Base-by-base conservation (phyloP, 805 yeast species). In the Wickerhamiella domercqiae region DNA sequence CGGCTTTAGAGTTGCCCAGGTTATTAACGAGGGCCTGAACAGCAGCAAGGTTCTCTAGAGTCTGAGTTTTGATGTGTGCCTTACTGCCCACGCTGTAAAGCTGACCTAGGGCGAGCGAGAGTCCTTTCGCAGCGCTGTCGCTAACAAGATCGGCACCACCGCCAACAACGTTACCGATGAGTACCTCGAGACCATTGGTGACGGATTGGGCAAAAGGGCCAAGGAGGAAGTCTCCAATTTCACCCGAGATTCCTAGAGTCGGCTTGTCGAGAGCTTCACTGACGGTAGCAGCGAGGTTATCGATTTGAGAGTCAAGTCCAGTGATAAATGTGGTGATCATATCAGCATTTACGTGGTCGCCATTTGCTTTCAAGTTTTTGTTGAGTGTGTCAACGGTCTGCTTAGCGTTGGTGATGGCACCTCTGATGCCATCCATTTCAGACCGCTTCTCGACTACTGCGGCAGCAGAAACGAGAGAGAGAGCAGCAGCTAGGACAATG, bases 301-400 rank as follows among this genome's bases (percentile, higher is more conserved):
- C 54, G 34, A 46, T 43, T 40, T 51, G 55, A 21, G 51, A 49
- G 37, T 51, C 56, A 17, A 49, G 39, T 15, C 54, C 55, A 22
- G 53, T 45, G 30, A 52, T 43, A 29, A 41, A 34, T n/a, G 37
- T 38, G 19, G 40, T 28, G 31, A 42, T 25, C 34, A 37, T 31
- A 22, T 42, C 45, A 31, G 39, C 40, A 21, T 42, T 34, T 19
- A 42, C 40, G 35, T 39, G 45, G n/a, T 42, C 45, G 21, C 39
- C 40, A 29, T 20, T 29, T 13, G 29, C 7, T 37, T 36, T 20
- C 30, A 42, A 34, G 41, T 39, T 40, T 18, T 32, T 31, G 7
- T 21, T 37, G 11, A 42, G 34, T 7, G 42, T 39, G 25, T 42
- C 42, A 18, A 29, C 15, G 22, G 30, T 32, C 37, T 42, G 45